Conservation (phyloP, 1,139 yeast species). For the Hanseniaspora gamundiae region DNA sequence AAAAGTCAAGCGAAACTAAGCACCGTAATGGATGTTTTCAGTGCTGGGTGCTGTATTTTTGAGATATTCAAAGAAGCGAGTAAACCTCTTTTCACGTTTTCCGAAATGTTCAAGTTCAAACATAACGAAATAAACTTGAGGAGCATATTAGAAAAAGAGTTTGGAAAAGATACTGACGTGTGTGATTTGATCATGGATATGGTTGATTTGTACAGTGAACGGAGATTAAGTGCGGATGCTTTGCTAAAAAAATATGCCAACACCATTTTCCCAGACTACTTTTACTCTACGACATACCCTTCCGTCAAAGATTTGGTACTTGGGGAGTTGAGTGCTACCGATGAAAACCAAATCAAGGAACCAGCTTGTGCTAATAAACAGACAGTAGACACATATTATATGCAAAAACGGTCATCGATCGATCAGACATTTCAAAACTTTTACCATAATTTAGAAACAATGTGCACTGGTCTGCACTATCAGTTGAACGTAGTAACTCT, state of each 20-base stretch:
- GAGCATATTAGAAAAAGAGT: constrained; percentile 33
- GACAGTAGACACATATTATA: background rate
- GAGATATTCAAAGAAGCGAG: constrained; percentile 60
- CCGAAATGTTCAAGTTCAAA: constrained; percentile 77
- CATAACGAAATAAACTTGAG: constrained; percentile 56
- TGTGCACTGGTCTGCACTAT: background rate
- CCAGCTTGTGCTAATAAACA: background rate
- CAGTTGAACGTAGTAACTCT: background rate
- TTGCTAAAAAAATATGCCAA: constrained; percentile 40
- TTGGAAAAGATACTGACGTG: constrained; percentile 28
- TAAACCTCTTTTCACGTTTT: constrained; percentile 69
- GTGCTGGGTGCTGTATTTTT: constrained; percentile 84
- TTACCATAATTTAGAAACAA: background rate
- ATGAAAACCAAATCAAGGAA: background rate
- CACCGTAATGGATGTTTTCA: constrained; percentile 74
- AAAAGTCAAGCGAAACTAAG: constrained; percentile 35
- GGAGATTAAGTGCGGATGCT: constrained; percentile 44
- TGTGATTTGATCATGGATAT: constrained; percentile 43
- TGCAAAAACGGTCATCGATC: background rate
- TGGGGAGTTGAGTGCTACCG: background rate
- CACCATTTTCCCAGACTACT: constrained; percentile 54
- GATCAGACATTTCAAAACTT: background rate
- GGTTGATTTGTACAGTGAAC: constrained; percentile 48
- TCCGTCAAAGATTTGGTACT: constrained; percentile 14
- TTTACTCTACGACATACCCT: constrained; percentile 51